A percentile compares a stretch with the other conserved stretches of the same genome.
These are phyloP conservation scores for Phalaenopsis equestris DNA, from an alignment of 106 monocot genomes.

Conservation along the genomic window DNA sequence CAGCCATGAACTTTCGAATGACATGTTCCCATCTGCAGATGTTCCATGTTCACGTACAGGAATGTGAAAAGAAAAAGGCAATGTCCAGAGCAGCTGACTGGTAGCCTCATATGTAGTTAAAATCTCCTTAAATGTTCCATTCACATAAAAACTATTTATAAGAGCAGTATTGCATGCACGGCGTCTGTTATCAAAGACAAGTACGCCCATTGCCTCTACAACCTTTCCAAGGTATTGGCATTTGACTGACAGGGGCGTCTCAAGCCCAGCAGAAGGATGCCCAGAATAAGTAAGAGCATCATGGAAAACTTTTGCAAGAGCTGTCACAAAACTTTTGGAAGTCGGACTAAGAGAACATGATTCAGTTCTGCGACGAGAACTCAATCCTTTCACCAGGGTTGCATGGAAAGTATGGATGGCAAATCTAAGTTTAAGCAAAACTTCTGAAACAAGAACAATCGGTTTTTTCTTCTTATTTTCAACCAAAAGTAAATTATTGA, in stretches of 20 bases:
- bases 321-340: constrained; percentile 48
- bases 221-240: constrained; percentile 73
- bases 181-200: constrained; percentile 52
- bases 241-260: constrained; percentile 47
- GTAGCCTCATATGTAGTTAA: constrained; percentile 74
- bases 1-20: constrained; percentile 53
- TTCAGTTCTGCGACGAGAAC: constrained; percentile 59
- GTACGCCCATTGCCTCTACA: constrained; percentile 46
- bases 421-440: constrained; percentile 41
- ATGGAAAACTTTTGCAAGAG: constrained; percentile 56
- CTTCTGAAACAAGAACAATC: constrained; percentile 38
- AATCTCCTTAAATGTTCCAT: constrained; percentile 68
- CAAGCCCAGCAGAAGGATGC: constrained; percentile 34
- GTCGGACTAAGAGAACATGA: constrained; percentile 39
- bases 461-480: constrained; percentile 45
- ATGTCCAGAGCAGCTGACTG: constrained; percentile 62
- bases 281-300: constrained; percentile 54
- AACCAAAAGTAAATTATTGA: constrained; percentile 27
- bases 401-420: constrained; percentile 39
- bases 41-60: constrained; percentile 26
- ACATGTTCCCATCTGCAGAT: constrained; percentile 19
- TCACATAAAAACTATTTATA: constrained; percentile 73
- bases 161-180: constrained; percentile 45
- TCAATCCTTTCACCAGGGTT: constrained; percentile 51
- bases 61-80: constrained; percentile 28